Evolutionary conservation across 2,329 filamentous ascomycete genomes (phyloP), one percentile per base, ranked within the genome.

Genomic region (Exophiala calicioides): DNA sequence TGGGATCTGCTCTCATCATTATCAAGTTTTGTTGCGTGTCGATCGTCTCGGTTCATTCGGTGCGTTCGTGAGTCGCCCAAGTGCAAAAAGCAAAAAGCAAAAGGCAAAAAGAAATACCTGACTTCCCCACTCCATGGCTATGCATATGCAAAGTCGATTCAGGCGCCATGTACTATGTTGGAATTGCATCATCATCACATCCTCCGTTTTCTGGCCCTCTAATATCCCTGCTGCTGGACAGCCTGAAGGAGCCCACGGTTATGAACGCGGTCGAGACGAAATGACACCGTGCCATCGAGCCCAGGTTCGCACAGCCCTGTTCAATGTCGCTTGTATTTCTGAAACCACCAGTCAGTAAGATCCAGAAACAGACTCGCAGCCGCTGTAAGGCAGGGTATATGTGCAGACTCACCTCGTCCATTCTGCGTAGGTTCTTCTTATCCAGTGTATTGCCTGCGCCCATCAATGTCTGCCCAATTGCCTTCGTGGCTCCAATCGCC

Each of bases 361-460:
- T 24, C 19, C 4, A 12, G 12, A 37, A 27, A 27, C 27, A 49
- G 34, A n/a, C n/a, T n/a, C n/a, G n/a, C n/a, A n/a, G n/a, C n/a
- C n/a, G n/a, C n/a, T n/a, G n/a, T n/a, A n/a, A n/a, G n/a, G n/a
- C n/a, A n/a, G n/a, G n/a, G n/a, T n/a, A n/a, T n/a, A n/a, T n/a
- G n/a, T n/a, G n/a, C n/a, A 33, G 16, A 84, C 89, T 81, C 72
- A 95, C 91, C 76, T 96, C 90, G 60, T 95, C 88, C 62, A 90
- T 82, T 63, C 86, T 83, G 60, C 88, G 79, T 63, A 85, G 73
- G 63, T 95, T 90, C 52, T 82, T 77, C 42, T 86, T 86, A 71
- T 98, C 93, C 58, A 98, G 74, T 35, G 87, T 82, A 66, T 98
- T 98, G 0, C 89, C 94, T 10, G 90, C 91, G 4, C 94, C 93